Conservation (phyloP, 179 eudicot genomes). For the Beta macrorhiza region DNA sequence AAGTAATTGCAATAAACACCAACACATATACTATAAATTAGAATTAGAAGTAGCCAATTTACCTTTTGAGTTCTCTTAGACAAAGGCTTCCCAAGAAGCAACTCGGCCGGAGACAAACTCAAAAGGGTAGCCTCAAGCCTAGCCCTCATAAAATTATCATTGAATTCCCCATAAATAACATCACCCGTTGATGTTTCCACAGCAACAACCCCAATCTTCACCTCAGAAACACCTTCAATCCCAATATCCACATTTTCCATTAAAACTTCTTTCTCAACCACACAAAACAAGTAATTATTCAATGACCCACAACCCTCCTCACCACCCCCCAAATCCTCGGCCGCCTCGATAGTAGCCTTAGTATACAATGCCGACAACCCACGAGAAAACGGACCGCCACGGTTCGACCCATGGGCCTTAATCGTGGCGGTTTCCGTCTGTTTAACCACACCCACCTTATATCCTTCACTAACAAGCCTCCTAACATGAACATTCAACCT, state of each 20-base stretch:
- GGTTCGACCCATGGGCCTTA: constrained; percentile 86
- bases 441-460: constrained; percentile 91
- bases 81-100: constrained; percentile 71
- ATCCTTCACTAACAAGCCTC: constrained; percentile 87
- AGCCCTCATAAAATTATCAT: constrained; percentile 74
- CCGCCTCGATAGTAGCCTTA: constrained; percentile 90
- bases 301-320: constrained; percentile 72
- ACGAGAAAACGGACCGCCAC: constrained; percentile 73
- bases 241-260: constrained; percentile 39
- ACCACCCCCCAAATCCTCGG: constrained; percentile 66
- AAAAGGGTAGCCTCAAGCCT: constrained; percentile 73
- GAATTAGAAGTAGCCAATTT: not conserved
- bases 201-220: constrained; percentile 69
- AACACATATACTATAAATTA: not conserved
- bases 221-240: constrained; percentile 49
- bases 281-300: constrained; percentile 76
- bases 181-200: constrained; percentile 95
- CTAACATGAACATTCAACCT: constrained; percentile 85
- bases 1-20: not conserved
- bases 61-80: constrained; percentile 91
- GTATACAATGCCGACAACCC: constrained; percentile 91
- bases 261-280: constrained; percentile 54
- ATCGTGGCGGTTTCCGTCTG: constrained; percentile 88
- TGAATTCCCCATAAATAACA: constrained; percentile 78
- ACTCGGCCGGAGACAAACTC: constrained; percentile 77